A percentile compares a stretch with the other conserved stretches of the same genome.
phyloP scores from a whole-genome alignment of 495 filamentous ascomycete genomes.

The Aspergillus egyptiacus region DNA sequence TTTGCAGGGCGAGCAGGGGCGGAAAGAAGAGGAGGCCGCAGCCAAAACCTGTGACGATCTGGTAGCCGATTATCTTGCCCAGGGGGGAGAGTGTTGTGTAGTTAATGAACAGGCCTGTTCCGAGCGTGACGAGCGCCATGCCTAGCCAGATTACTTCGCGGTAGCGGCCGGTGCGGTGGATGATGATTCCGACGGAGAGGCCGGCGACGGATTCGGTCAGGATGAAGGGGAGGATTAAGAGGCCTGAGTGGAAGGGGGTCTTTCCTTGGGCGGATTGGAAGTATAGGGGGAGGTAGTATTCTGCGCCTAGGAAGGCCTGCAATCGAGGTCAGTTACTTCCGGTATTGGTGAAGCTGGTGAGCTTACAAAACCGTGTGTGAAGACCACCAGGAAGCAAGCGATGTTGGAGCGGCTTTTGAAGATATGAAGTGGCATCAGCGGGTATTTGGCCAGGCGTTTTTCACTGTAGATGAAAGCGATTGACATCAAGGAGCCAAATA shows the following conservation, averaged over 20 bases:
- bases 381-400: conserved; percentile 51
- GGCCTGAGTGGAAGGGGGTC: conserved; percentile 47
- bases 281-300: conserved; percentile 56
- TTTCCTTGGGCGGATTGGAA: conserved; percentile 49
- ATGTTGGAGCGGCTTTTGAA: conserved; percentile 55
- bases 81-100: conserved; percentile 34
- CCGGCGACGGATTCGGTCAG: conserved; percentile 45
- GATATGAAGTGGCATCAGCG: conserved; percentile 68
- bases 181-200: conserved; percentile 46
- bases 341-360: not conserved
- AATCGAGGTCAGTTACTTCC: not conserved
- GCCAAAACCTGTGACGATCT: conserved; percentile 57
- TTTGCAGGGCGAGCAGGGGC: conserved; percentile 74
- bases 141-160: conserved; percentile 50
- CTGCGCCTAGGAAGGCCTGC: conserved; percentile 45
- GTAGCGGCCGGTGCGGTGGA: conserved; percentile 57
- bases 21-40: conserved; percentile 46
- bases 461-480: conserved; percentile 65
- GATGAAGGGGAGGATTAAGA: conserved; percentile 48
- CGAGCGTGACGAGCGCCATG: conserved; percentile 38
- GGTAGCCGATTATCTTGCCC: conserved; percentile 45
- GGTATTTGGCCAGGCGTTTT: conserved; percentile 63
- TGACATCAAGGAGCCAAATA: conserved; percentile 61
- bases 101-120: conserved; percentile 48
- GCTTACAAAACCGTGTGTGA: conserved; percentile 48